Percentiles rank a stretch among this genome's conserved stretches.
Conservation (phyloP, 140 eudicot species). For the Oenanthe javanica region DNA sequence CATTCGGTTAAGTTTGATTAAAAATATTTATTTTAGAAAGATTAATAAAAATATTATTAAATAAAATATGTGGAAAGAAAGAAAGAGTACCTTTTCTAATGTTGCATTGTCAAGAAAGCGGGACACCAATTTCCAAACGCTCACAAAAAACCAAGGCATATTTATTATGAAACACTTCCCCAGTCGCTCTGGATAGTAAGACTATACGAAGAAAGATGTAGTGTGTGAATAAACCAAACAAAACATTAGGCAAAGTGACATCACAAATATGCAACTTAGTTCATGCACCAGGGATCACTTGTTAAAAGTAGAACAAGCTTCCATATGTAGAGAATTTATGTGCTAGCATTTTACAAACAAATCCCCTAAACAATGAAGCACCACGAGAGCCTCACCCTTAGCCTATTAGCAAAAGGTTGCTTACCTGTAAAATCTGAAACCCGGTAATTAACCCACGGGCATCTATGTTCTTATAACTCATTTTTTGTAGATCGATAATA, state of each 20-base stretch:
- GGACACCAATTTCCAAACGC: constrained; percentile 39
- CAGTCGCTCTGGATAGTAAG: constrained; percentile 57
- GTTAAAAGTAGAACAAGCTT: constrained; percentile 4
- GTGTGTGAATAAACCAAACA: neutral
- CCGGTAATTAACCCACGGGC: constrained; percentile 77
- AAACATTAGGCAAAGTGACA: neutral
- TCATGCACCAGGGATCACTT: neutral
- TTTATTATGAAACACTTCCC: constrained; percentile 36
- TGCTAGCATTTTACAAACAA: neutral
- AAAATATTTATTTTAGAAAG: too few species aligned
- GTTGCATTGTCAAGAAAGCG: constrained; percentile 49
- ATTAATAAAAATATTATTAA: neutral
- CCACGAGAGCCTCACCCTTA: neutral
- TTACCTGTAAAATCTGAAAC: constrained; percentile 81
- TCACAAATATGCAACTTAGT: neutral
- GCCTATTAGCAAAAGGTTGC: neutral
- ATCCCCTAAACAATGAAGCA: neutral
- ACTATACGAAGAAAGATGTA: constrained; percentile 17
- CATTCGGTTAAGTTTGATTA: too few species aligned
- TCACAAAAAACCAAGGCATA: constrained; percentile 48
- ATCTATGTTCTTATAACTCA: constrained; percentile 61
- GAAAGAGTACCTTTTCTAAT: constrained; percentile 28
- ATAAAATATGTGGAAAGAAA: neutral
- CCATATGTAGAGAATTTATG: neutral
- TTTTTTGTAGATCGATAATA: constrained; percentile 51